Percentiles rank a stretch among this genome's conserved stretches.
These are phyloP conservation scores for Discostella stelligera DNA, from an alignment of 352 stramenopile genomes.

Conservation along the genomic window DNA sequence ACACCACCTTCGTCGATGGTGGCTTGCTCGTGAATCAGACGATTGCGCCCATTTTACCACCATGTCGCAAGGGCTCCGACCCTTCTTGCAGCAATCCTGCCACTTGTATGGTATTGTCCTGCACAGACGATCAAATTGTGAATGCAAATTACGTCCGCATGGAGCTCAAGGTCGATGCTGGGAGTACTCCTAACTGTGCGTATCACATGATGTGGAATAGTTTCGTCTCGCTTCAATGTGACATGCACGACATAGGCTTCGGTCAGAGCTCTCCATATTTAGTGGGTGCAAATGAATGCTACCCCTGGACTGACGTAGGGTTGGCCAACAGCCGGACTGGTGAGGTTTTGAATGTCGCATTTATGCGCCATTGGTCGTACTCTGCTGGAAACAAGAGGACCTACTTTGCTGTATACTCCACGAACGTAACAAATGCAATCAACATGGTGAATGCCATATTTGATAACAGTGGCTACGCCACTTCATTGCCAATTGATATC, in stretches of 20 bases:
- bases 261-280: not conserved
- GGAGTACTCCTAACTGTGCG: not conserved
- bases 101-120: conserved; percentile 13
- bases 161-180: not conserved
- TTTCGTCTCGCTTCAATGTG: not conserved
- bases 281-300: not conserved
- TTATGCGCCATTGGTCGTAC: conserved; percentile 20
- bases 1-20: conserved; percentile 25
- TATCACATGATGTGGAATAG: conserved; percentile 1
- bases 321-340: conserved; percentile 1
- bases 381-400: not conserved
- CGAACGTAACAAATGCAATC: conserved; percentile 10
- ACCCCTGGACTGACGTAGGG: conserved; percentile 2
- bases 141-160: conserved; percentile 3
- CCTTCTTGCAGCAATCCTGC: not conserved
- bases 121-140: not conserved
- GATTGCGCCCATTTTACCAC: not conserved
- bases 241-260: conserved; percentile 13
- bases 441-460: conserved; percentile 23
- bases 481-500: not conserved
- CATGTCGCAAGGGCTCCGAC: conserved; percentile 7
- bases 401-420: conserved; percentile 30
- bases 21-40: conserved; percentile 21
- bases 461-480: conserved; percentile 6
- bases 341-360: conserved; percentile 9